Evolutionary conservation across 768 basidiomycete species (phyloP).

Genomic region (Tylopilus balloui): DNA sequence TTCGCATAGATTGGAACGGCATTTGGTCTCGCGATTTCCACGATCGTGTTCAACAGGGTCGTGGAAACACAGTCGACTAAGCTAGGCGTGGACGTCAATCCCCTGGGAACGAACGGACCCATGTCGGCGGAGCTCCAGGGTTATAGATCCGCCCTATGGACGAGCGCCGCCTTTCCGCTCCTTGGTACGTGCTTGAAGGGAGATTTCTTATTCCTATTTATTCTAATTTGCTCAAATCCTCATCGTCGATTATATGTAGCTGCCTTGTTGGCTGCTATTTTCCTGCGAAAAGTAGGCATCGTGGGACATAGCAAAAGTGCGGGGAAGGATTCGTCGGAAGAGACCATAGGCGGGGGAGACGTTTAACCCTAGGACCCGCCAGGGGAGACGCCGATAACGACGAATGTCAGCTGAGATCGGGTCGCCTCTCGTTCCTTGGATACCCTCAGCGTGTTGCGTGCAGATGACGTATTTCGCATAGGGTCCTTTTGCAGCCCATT

Average conservation of each 20-base stretch:
- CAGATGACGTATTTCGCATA: no score
- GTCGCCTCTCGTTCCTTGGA: no score
- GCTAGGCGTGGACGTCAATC: slow-evolving; percentile 31
- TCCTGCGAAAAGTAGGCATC: slow-evolving; percentile 40
- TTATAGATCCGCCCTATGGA: slow-evolving; percentile 66
- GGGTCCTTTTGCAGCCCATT: no score
- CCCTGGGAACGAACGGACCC: slow-evolving; percentile 29
- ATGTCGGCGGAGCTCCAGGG: slow-evolving; percentile 39
- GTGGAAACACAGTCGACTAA: slow-evolving; percentile 29
- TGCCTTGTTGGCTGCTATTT: slow-evolving; percentile 32
- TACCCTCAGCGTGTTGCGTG: no score
- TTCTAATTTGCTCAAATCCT: neutral
- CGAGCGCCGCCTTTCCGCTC: slow-evolving; percentile 54
- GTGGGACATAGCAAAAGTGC: slow-evolving; percentile 29
- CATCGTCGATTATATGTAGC: no score
- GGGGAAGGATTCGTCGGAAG: slow-evolving; percentile 16
- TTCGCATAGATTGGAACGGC: slow-evolving; percentile 55
- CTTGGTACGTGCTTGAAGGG: slow-evolving; percentile 37
- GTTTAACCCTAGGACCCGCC: slow-evolving; percentile 2
- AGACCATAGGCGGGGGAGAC: slow-evolving; percentile 14
- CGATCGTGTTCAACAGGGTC: slow-evolving; percentile 62
- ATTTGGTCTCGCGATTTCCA: slow-evolving; percentile 65
- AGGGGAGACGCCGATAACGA: no score
- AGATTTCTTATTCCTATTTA: no score
- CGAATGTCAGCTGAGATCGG: no score